phyloP scores from a whole-genome alignment of 2,329 filamentous ascomycete species.

The Colletotrichum acutatum region DNA sequence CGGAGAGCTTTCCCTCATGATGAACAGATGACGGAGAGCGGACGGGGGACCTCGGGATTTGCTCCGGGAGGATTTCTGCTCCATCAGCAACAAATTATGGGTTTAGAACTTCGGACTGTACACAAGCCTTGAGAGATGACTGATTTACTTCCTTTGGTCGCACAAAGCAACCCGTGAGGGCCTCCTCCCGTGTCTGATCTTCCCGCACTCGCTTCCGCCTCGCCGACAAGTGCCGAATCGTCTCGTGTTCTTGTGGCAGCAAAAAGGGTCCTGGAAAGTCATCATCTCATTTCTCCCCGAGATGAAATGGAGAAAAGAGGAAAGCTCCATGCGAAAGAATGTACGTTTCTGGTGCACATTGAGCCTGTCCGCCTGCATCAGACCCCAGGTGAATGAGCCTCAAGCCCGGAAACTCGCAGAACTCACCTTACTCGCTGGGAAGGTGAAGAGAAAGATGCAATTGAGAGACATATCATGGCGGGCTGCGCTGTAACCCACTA shows the following conservation, averaged over 20 bases:
- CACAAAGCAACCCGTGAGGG: not conserved
- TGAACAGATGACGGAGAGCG: not conserved
- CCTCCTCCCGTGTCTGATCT: not conserved
- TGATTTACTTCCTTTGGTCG: not conserved
- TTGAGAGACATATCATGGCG: not conserved
- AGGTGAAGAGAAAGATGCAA: not conserved
- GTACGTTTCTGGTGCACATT: conserved; percentile 5
- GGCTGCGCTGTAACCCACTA: conserved; percentile 17
- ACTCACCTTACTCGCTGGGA: too few relatives aligned
- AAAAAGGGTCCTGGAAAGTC: not conserved
- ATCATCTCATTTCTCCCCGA: not conserved
- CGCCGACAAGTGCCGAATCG: conserved; percentile 11
- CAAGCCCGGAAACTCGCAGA: conserved; percentile 6
- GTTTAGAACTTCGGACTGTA: not conserved
- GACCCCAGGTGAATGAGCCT: conserved; percentile 18
- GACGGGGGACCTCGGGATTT: not conserved
- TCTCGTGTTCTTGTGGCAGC: not conserved
- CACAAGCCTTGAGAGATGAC: not conserved
- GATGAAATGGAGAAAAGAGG: not conserved
- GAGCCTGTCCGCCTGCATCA: conserved; percentile 14
- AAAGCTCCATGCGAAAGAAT: too few relatives aligned
- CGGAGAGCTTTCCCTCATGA: not conserved
- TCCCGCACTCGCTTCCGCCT: not conserved
- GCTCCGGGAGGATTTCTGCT: not conserved
- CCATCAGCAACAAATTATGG: not conserved